Base-by-base conservation (phyloP, 805 yeast species). In the Tetrapisispora iriomotensis region DNA sequence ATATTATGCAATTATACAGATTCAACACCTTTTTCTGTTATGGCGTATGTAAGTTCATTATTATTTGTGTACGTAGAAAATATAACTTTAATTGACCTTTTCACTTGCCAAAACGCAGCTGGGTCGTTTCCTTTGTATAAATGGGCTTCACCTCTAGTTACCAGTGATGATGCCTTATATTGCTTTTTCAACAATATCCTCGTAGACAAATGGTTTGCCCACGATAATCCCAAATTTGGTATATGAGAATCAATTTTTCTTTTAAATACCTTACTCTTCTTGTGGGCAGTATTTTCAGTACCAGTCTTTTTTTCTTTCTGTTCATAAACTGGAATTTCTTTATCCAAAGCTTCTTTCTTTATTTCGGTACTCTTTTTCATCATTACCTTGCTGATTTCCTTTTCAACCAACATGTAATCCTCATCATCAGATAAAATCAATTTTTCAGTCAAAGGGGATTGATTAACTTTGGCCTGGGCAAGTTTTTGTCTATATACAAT, bases 161-260 rank as follows among this genome's bases (percentile, higher is more conserved):
- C 45, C 42, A 54, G 32, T 1, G 60, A 56, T 15, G 63, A 53
- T 8, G 74, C 74, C 43, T 58, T 63, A 43, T 65, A 66, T 12
- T 61, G 56, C 49, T 71, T 72, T 32, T 59, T 51, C 41, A 74
- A 49, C 31, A 71, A 57, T 13, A 79, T 60, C 34, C 85, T 61
- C 29, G 70, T 66, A 40, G 71, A 68, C 9, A 78, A 53, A 39
- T 61, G 65, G 39, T 70, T 72, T 9, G 74, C 65, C 81, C 83
- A 75, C 8, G 65, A 50, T 3, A 71, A 43, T 0, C 83, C 84
- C 32, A 77, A 54, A 14, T 77, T 71, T 3, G 84, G 80, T 1
- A 72, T 58, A 23, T 61, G 62, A 1, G 60, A 51, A 31, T 60
- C 60, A 19, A 56, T 38, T 23, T 53, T 53, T 36, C 62, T 51